These are phyloP conservation scores for Dictyophora rubrovolvata DNA, from an alignment of 768 basidiomycete genomes.

Conservation along the genomic window DNA sequence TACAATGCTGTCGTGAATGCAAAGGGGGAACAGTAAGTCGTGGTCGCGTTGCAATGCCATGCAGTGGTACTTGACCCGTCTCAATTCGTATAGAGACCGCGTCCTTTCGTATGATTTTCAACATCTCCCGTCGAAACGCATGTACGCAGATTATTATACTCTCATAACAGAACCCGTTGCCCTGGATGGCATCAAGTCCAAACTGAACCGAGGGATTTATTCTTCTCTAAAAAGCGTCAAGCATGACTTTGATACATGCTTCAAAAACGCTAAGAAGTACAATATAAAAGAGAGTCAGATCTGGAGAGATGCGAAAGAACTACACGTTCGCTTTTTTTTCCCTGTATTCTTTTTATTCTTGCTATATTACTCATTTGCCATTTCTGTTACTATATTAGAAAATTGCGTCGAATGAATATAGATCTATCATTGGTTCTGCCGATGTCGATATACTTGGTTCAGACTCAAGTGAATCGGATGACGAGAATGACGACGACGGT, in stretches of 20 bases:
- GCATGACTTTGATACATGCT: constrained; percentile 66
- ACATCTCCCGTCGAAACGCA: constrained; percentile 57
- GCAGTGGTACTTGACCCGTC: constrained; percentile 3
- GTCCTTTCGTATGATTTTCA: constrained; percentile 55
- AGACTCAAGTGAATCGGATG: constrained; percentile 25
- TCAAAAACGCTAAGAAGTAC: constrained; percentile 73
- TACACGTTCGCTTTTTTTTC: constrained; percentile 46
- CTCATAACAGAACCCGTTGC: constrained; percentile 76
- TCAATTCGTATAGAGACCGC: constrained; percentile 41
- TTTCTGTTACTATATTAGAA: constrained; percentile 26
- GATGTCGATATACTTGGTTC: constrained; percentile 28
- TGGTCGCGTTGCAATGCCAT: not conserved
- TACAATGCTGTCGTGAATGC: constrained; percentile 77
- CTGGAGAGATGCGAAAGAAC: constrained; percentile 70
- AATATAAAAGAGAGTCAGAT: constrained; percentile 73
- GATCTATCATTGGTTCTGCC: constrained; percentile 32
- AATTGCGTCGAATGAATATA: constrained; percentile 36
- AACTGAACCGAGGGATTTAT: constrained; percentile 53
- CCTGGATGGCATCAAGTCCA: constrained; percentile 80
- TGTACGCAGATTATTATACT: constrained; percentile 80
- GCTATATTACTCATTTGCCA: constrained; percentile 11
- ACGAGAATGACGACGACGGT: constrained; percentile 32
- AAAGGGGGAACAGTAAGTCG: constrained; percentile 77
- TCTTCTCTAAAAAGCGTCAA: constrained; percentile 54
- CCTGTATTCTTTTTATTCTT: constrained; percentile 2